Conservation (phyloP, 2,329 filamentous ascomycete species). For the Ophiostoma quercus region DNA sequence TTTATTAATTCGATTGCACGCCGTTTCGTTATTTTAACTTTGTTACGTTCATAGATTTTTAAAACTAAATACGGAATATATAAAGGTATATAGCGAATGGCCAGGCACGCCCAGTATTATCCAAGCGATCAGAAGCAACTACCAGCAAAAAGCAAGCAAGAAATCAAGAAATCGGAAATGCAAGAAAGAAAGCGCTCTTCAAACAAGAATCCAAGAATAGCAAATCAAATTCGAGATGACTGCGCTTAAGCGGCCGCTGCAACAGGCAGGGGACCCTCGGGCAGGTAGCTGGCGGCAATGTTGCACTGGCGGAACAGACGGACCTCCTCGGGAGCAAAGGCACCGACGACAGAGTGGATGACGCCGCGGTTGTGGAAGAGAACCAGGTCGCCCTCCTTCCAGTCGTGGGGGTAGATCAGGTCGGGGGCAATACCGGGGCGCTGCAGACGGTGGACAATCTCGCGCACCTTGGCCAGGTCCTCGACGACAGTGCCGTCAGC, state of each 20-base stretch:
- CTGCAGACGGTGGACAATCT: slow-evolving; percentile 63
- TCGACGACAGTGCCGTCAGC: slow-evolving; percentile 62
- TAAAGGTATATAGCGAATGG: background rate
- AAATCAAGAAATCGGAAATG: background rate
- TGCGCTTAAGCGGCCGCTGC: background rate
- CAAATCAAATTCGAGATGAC: background rate
- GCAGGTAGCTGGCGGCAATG: slow-evolving; percentile 54
- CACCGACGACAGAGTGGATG: slow-evolving; percentile 69
- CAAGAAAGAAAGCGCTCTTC: background rate
- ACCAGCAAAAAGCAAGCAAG: background rate
- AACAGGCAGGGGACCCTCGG: slow-evolving; percentile 20
- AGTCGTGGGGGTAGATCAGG: slow-evolving; percentile 68
- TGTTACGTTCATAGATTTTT: background rate
- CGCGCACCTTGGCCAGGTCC: slow-evolving; percentile 59
- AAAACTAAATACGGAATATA: background rate
- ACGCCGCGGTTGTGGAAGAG: slow-evolving; percentile 75
- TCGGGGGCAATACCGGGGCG: slow-evolving; percentile 65
- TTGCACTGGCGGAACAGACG: slow-evolving; percentile 75
- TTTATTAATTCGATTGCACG: background rate
- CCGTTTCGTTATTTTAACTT: background rate
- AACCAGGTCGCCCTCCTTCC: slow-evolving; percentile 71
- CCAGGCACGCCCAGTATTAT: background rate
- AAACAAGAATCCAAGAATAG: background rate
- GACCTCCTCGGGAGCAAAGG: slow-evolving; percentile 66
- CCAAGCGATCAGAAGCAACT: background rate